Evolutionary conservation across 2,329 filamentous ascomycete species (phyloP).

Genomic region (Metarhizium anisopliae): DNA sequence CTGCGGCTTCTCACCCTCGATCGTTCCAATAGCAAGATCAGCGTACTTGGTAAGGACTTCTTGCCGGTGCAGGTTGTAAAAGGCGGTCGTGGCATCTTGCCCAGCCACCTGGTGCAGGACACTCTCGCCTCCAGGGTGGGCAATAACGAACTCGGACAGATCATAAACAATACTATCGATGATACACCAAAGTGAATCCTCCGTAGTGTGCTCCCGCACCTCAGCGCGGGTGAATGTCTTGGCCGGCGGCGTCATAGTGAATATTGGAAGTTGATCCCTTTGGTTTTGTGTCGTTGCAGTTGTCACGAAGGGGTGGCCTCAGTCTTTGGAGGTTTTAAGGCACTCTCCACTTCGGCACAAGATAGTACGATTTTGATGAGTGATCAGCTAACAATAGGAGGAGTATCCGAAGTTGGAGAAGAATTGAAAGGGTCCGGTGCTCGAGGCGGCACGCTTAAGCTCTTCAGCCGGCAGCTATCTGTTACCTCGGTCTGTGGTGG

Average conservation of each 20-base stretch:
- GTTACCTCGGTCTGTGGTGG: conserved; percentile 1
- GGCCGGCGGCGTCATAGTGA: conserved; percentile 27
- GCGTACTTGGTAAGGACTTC: conserved; percentile 79
- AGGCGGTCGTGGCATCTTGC: conserved; percentile 70
- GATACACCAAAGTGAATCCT: conserved; percentile 73
- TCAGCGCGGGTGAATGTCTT: conserved; percentile 52
- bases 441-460: not conserved
- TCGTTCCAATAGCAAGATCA: conserved; percentile 63
- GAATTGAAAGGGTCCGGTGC: not conserved
- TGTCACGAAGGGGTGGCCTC: not conserved
- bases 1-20: conserved; percentile 66
- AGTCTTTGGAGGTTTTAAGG: not conserved
- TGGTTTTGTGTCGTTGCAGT: not conserved
- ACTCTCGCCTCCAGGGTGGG: conserved; percentile 73
- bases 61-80: conserved; percentile 88
- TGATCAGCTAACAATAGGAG: not conserved
- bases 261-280: not conserved
- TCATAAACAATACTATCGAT: conserved; percentile 86
- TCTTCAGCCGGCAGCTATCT: not conserved
- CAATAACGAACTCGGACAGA: conserved; percentile 74
- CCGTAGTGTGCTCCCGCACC: conserved; percentile 67
- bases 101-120: conserved; percentile 76
- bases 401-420: not conserved
- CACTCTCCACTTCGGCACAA: not conserved
- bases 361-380: not conserved